phyloP scores from a whole-genome alignment of 2,329 filamentous ascomycete genomes.

The Clarireedia paspali region DNA sequence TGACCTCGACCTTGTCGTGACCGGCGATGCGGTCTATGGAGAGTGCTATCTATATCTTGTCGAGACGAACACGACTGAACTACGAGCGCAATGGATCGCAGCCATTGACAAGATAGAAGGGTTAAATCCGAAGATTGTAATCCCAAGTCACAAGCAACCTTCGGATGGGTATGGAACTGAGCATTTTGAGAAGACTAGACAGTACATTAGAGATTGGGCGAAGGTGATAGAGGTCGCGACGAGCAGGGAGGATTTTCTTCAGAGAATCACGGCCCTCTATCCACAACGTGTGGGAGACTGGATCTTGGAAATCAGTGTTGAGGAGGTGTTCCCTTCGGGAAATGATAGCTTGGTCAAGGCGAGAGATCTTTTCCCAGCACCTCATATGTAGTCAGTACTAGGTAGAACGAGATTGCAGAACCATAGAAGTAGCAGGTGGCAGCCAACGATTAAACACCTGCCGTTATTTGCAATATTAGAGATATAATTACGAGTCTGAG shows the following conservation, averaged over 20 bases:
- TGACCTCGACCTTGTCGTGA: constrained; percentile 25
- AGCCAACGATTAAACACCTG: no score
- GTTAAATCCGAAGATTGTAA: constrained; percentile 26
- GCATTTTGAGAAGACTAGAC: constrained; percentile 19
- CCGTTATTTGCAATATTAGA: no score
- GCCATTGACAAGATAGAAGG: constrained; percentile 27
- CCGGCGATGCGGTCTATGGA: constrained; percentile 32
- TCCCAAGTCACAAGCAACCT: constrained; percentile 26
- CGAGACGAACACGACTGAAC: constrained; percentile 26
- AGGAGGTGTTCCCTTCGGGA: neutral
- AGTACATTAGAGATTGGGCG: constrained; percentile 22
- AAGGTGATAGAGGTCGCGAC: neutral
- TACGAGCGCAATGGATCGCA: constrained; percentile 27
- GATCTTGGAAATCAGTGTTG: neutral
- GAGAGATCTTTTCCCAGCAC: neutral
- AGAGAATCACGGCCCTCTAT: neutral
- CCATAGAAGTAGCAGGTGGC: no score
- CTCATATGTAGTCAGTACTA: neutral
- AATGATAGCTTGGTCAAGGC: neutral
- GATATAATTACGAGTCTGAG: no score
- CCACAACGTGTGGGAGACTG: neutral
- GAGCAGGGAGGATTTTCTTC: neutral
- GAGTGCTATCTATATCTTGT: constrained; percentile 28
- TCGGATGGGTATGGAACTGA: constrained; percentile 22
- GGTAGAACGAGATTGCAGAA: no score